Base-by-base conservation (phyloP, 2,329 filamentous ascomycete genomes). In the Claviceps africana region DNA sequence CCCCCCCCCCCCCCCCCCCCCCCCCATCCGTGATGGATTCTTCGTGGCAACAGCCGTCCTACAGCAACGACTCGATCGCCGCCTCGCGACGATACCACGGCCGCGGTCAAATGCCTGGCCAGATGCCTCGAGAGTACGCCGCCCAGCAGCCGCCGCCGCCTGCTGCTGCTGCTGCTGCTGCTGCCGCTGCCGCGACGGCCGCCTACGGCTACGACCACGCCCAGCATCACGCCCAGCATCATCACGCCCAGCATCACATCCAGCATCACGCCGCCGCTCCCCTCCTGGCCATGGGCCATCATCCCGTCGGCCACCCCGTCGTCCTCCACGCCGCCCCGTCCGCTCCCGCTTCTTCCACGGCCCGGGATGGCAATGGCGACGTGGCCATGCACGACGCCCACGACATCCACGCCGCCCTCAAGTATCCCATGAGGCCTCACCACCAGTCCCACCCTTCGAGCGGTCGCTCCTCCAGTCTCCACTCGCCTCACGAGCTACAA, bases 301-400 rank as follows among this genome's bases (percentile, higher is more conserved):
- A 58, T 55, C 56, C 62, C 61, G 58, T 64, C 62, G 58, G 65
- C 66, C 58, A 70, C 13, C 40, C 53, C 53, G 30, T 49, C 1
- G 35, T 49, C 37, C 48, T 53, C 61, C 57, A 70, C 63, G 57
- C 64, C 69, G 56, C 70, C 72, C 56, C n/a, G n/a, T n/a, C 59
- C 53, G 51, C 48, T 57, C 47, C 59, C 53, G 51, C 48, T 57
- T 48, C 47, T 57, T 73, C 78, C 59, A 78, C 81, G 61, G 67
- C 76, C 62, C 82, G 83, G 72, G 84, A 88, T 69, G 79, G 79
- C 58, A 87, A 85, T 65, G 80, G 82, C 62, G 86, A 90, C 69
- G 76, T 88, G 54, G 74, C 83, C 56, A 96, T 96, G 90, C 87
- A 93, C 69, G 90, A 95, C 68, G 74, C 81, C 55, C 76, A 78